A percentile compares a stretch with the other conserved stretches of the same genome.
Evolutionary conservation across 257 asterid species (phyloP).

Genomic region (Linderniella brevidens): DNA sequence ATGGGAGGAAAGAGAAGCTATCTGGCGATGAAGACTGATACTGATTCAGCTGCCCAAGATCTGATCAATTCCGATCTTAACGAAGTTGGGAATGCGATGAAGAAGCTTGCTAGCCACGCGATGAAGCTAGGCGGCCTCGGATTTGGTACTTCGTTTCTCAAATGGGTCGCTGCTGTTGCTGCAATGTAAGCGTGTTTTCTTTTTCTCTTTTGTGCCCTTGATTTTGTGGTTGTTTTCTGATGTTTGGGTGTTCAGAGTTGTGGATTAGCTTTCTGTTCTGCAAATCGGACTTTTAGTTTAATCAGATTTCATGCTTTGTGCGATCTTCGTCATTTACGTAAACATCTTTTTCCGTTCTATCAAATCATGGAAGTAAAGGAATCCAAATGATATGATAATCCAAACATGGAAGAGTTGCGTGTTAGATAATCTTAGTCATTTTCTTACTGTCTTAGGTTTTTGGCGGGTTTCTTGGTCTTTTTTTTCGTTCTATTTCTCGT

Average conservation of each 20-base stretch:
- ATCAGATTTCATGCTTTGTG: too few relatives aligned
- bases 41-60: constrained; percentile 21
- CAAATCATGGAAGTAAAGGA: too few relatives aligned
- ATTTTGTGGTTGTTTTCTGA: background rate
- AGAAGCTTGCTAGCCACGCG: constrained; percentile 49
- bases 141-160: constrained; percentile 46
- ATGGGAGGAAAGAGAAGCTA: constrained; percentile 21
- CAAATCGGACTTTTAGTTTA: background rate
- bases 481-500: too few relatives aligned
- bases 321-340: too few relatives aligned
- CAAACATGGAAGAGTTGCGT: too few relatives aligned
- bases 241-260: background rate
- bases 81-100: constrained; percentile 42
- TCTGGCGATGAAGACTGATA: constrained; percentile 56
- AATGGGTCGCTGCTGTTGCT: constrained; percentile 65
- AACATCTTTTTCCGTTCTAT: too few relatives aligned
- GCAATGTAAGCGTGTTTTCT: constrained; percentile 38
- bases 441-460: too few relatives aligned
- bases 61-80: constrained; percentile 46
- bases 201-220: background rate
- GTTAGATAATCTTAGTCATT: too few relatives aligned
- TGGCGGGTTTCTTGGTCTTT: too few relatives aligned
- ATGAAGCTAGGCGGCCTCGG: constrained; percentile 55
- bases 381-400: too few relatives aligned
- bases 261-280: background rate